phyloP scores from a whole-genome alignment of 768 basidiomycete species.

The Nidula microcarpa region DNA sequence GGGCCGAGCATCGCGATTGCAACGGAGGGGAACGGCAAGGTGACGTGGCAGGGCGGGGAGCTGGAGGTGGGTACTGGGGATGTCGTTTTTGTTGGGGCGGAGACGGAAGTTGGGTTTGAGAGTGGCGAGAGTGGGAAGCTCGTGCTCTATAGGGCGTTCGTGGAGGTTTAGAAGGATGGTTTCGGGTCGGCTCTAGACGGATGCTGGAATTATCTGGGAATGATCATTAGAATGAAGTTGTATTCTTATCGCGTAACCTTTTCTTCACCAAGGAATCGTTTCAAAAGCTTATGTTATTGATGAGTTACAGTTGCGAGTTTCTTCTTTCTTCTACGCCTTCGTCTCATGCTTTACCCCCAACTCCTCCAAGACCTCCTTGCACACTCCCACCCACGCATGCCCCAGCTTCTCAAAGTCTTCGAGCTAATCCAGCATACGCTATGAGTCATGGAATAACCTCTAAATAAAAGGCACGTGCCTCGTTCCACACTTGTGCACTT shows the following conservation, averaged over 20 bases:
- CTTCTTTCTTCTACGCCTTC: not conserved
- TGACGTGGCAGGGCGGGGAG: slow-evolving; percentile 43
- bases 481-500: slow-evolving; percentile 38
- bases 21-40: slow-evolving; percentile 60
- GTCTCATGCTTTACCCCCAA: slow-evolving; percentile 1
- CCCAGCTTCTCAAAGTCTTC: slow-evolving; percentile 40
- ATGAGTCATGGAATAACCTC: not conserved
- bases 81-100: slow-evolving; percentile 82
- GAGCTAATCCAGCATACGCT: slow-evolving; percentile 18
- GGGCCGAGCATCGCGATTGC: slow-evolving; percentile 87
- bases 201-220: no score
- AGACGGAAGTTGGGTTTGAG: slow-evolving; percentile 47
- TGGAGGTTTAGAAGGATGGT: slow-evolving; percentile 27
- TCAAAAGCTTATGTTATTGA: not conserved
- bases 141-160: slow-evolving; percentile 69
- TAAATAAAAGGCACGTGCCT: slow-evolving; percentile 15
- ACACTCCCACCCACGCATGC: slow-evolving; percentile 28
- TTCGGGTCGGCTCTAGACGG: no score
- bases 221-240: not conserved
- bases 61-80: slow-evolving; percentile 58
- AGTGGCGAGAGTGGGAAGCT: slow-evolving; percentile 32
- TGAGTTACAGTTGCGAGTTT: not conserved
- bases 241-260: not conserved
- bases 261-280: not conserved
- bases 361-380: slow-evolving; percentile 27